phyloP scores from a whole-genome alignment of 768 basidiomycete species.

The Wakefieldia striispora region DNA sequence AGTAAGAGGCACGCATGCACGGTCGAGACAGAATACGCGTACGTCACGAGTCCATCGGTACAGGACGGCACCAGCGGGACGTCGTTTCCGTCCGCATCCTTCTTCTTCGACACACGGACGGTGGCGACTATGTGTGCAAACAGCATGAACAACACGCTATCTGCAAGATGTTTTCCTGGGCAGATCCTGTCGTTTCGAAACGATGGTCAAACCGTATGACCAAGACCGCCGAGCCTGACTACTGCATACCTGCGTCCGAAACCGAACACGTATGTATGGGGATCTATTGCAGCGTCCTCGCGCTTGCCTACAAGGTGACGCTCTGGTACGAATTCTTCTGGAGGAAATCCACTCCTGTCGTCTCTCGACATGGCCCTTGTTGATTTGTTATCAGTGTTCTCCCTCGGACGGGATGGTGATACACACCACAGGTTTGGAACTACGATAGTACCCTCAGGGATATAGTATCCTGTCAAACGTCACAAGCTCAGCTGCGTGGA shows the following conservation, averaged over 20 bases:
- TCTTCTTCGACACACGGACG: conserved; percentile 7
- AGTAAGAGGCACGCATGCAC: not conserved
- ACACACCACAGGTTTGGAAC: conserved; percentile 16
- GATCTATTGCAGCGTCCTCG: conserved; percentile 9
- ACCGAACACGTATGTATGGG: conserved; percentile 12
- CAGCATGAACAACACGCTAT: conserved; percentile 10
- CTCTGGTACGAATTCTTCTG: conserved; percentile 10
- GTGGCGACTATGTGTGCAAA: conserved; percentile 8
- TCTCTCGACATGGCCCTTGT: conserved; percentile 18
- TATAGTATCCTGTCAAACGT: conserved; percentile 2
- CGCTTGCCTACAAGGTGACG: not conserved
- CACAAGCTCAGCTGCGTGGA: no score
- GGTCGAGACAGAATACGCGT: not conserved
- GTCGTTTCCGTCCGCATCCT: conserved; percentile 6
- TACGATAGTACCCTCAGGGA: not conserved
- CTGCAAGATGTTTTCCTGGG: conserved; percentile 10
- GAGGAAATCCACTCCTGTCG: conserved; percentile 13
- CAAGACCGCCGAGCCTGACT: not conserved
- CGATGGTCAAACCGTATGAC: not conserved
- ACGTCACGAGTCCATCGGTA: conserved; percentile 12
- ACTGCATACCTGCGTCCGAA: conserved; percentile 1
- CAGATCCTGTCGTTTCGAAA: conserved; percentile 5
- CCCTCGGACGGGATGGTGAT: not conserved
- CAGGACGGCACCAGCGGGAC: not conserved
- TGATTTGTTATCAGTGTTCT: not conserved